A percentile compares a stretch with the other conserved stretches of the same genome.
phyloP scores from a whole-genome alignment of 441 rosid genomes.

The Populus hybrid region DNA sequence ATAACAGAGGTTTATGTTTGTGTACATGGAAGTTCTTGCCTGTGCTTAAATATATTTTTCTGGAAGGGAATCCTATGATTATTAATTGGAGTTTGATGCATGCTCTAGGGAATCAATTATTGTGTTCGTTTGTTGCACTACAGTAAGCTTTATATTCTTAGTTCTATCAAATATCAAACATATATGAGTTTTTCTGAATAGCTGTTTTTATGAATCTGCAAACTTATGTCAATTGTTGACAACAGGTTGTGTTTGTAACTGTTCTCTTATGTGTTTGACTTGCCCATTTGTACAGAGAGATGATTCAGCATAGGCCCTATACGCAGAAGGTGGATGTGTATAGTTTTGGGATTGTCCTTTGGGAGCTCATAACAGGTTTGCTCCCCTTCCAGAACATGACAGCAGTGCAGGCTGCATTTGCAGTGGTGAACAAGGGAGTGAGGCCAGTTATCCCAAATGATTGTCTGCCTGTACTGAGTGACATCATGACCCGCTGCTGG shows the following conservation, averaged over 20 bases:
- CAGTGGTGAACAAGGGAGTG: conserved; percentile 90
- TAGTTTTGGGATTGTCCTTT: conserved; percentile 92
- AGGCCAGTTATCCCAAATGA: conserved; percentile 84
- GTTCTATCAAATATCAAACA: neutral
- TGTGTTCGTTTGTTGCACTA: neutral
- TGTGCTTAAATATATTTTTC: neutral
- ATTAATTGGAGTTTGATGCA: neutral
- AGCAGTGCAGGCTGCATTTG: conserved; percentile 98
- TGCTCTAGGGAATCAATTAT: neutral
- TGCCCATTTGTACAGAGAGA: conserved; percentile 62
- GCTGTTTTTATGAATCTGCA: neutral
- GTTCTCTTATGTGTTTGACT: neutral
- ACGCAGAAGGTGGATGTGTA: conserved; percentile 94
- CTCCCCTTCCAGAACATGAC: conserved; percentile 98
- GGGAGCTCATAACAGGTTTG: conserved; percentile 92
- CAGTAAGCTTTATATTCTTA: neutral
- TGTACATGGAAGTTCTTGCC: neutral
- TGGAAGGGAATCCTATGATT: neutral
- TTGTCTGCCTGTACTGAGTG: conserved; percentile 74
- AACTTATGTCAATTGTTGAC: neutral
- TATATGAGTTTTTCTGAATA: neutral
- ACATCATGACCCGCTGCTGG: conserved; percentile 96
- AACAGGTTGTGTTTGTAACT: neutral
- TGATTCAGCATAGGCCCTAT: conserved; percentile 97
- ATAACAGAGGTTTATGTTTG: neutral